Base-by-base conservation (phyloP, 108 stramenopile genomes). In the Pseudonitzschia pungens region DNA sequence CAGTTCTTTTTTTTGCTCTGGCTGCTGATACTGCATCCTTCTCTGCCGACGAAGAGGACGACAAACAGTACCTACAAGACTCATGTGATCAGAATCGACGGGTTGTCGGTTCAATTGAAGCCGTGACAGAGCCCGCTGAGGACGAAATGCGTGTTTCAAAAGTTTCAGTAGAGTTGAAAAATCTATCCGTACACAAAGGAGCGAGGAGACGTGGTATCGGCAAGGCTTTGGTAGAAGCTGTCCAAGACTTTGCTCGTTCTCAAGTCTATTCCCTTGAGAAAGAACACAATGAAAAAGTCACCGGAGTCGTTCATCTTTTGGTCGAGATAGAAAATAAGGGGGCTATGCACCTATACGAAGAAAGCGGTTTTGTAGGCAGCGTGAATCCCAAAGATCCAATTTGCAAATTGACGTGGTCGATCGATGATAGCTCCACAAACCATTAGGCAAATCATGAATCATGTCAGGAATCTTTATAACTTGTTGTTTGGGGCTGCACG, bases 221-320 rank as follows among this genome's bases (percentile, higher is more conserved):
- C 28, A 67, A 50, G 27, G 66, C 66, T 45, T 28, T 67, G 42
- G 50, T 27, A 24, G 9, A 67, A 67, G 66, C 66, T 48, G 66
- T 50, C 3, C 66, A 67, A 48, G 22, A 67, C 9, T 67, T 43
- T 67, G 66, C 66, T 26, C 33, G 36, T 9, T 40, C 26, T n/a
- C 33, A 62, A 62, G 33, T 40, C 32, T 29, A 2, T 1, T 2
- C 11, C n/a, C 45, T 22, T 14, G 24, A 67, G 28, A 16, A 44
- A 26, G 26, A 48, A 26, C 11, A 36, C 0, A 33, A 15, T 33
- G 14, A 33, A 62, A 62, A 21, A 62, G n/a, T 31, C 15, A 21
- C 2, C 27, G 60, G n/a, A 18, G 12, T 62, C 4, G 66, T 67
- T 24, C 43, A 67, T 50, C 66, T 67, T 28, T 10, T 27, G 6